Evolutionary conservation across 177 flowering plant genomes (phyloP), one percentile per base, ranked within the genome.

Genomic region (Vitis hybrid): DNA sequence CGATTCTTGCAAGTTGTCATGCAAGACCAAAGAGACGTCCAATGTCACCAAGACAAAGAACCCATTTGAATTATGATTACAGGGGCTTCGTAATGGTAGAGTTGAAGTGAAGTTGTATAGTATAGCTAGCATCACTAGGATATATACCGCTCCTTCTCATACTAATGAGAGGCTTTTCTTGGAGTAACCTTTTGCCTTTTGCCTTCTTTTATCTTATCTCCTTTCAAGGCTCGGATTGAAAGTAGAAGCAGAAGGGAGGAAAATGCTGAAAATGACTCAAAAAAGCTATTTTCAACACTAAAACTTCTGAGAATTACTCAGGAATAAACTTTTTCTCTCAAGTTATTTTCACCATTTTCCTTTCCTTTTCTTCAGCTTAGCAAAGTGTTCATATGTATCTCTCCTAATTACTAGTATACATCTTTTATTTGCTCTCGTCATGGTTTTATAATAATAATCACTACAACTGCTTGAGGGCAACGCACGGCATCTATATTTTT

Each of bases 1-100:
- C 64, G 78, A 80, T 63, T 78, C 88, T 55, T 80, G 77, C 85
- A 87, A 85, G 76, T 78, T 83, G 21, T 68, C 85, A 19, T 73
- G 70, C 62, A 85, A 84, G 83, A 65, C 75, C 77, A 89, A 83
- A 70, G 90, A 84, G 52, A 12, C 77, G 62, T 60, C 74, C 65
- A 67, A 81, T 68, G 66, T 50, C 64, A 75, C 70, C 5, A 79
- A 80, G 60, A 71, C 69, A 65, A 74, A 74, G 68, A 78, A 73
- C 74, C 70, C 60, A 30, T 68, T 66, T 68, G 74, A 77, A 56
- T 65, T 59, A 63, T 75, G 66, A 77, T 72, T 32, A 5, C 54
- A 68, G 55, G 19, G 62, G 17, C 30, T 40, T 40, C 45, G 45
- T 6, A 40, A 45, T 72, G 66, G n/a, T 57, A 55, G 67, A 65